Base-by-base conservation (phyloP, 1,284 basidiomycete species). In the Melampsora americana region DNA sequence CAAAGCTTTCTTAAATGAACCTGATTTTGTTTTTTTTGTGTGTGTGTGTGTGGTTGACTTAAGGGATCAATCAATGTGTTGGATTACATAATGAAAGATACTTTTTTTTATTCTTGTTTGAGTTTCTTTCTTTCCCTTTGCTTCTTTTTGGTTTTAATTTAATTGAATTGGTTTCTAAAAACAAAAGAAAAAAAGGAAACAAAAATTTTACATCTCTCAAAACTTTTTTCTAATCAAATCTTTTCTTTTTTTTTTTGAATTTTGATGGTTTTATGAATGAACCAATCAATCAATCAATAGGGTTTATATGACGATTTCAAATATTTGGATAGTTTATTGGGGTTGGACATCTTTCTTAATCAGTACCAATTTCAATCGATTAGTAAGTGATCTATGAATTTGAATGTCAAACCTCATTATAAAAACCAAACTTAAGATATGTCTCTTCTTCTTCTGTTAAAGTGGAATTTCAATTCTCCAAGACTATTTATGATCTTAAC, bases 51-150 rank as follows among this genome's bases (percentile, higher is more conserved):
- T n/a, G 82, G 81, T 69, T n/a, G n/a, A n/a, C n/a, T n/a, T 80
- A 83, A 90, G 94, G 95, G 95, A 90, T 99, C 79, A 98, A 98
- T 82, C 92, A 93, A 86, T 98, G 95, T 80, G 92, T 99, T 30
- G 95, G 96, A 1, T 83, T 98, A 7, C 87, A 95, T 82, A 99
- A 99, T 81, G 95, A 98, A 83, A 88, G 95, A 0, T 93, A 98
- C 84, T 99, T 99, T 80, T 87, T 96, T 44, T 85, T 98, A 46
- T 99, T 98, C 87, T 90, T 98, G 92, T 91, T 77, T 6, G 82
- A 80, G 79, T 77, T 81, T 39, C n/a, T n/a, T n/a, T n/a, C n/a
- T n/a, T n/a, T n/a, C n/a, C n/a, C n/a, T n/a, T n/a, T 73, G 78
- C 12, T 69, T 82, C 26, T 81, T 80, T 1, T 80, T 79, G 16